Evolutionary conservation across 192 early-diverging fungal species (phyloP).

Genomic region (Coemansia sp.): DNA sequence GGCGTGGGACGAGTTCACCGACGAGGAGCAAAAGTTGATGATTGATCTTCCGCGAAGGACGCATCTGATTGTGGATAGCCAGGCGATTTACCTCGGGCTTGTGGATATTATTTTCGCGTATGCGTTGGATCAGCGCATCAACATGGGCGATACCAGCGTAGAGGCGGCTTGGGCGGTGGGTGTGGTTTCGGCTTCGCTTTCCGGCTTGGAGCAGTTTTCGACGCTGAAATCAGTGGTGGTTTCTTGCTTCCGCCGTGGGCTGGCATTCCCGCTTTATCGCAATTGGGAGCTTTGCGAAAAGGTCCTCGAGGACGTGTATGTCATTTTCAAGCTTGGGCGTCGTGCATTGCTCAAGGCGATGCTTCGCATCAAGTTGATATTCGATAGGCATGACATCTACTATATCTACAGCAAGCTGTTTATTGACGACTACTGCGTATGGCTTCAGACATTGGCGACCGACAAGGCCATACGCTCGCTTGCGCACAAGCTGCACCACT

Average conservation of each 20-base stretch:
- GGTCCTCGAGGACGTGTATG: conserved; percentile 76
- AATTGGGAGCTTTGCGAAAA: conserved; percentile 71
- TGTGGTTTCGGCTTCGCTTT: conserved; percentile 72
- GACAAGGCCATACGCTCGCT: conserved; percentile 72
- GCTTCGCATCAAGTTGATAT: conserved; percentile 70
- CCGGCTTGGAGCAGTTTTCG: conserved; percentile 68
- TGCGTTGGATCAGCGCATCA: conserved; percentile 81
- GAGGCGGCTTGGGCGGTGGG: conserved; percentile 91
- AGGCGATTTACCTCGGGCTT: conserved; percentile 74
- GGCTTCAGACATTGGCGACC: conserved; percentile 76
- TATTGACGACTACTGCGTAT: conserved; percentile 95
- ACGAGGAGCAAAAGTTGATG: conserved; percentile 70
- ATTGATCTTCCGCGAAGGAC: conserved; percentile 72
- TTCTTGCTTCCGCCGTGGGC: conserved; percentile 69
- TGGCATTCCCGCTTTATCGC: conserved; percentile 87
- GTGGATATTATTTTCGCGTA: conserved; percentile 93
- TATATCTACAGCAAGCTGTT: conserved; percentile 86
- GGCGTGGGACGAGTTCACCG: conserved; percentile 54
- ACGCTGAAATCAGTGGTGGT: conserved; percentile 59
- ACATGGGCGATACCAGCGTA: conserved; percentile 78
- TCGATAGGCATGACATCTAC: conserved; percentile 84
- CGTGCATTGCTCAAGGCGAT: conserved; percentile 75
- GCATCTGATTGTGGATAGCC: conserved; percentile 63
- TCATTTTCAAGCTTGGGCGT: conserved; percentile 79
- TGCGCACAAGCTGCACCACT: conserved; percentile 74